A percentile compares a stretch with the other conserved stretches of the same genome.
Conservation (phyloP, 2,329 filamentous ascomycete genomes). For the Pseudocercospora crystallina region DNA sequence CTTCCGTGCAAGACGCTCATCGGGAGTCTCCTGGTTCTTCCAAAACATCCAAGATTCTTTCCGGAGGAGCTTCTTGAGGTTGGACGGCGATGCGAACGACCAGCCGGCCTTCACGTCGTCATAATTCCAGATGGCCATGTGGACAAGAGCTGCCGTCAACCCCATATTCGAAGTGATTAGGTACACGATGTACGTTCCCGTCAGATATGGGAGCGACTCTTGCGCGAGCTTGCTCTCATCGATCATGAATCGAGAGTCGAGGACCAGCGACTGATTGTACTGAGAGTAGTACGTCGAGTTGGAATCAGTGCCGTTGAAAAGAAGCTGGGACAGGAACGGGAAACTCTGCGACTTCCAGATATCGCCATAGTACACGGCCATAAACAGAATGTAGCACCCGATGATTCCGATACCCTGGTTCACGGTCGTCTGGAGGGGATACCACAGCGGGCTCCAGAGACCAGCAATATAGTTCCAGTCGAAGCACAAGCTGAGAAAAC, state of each 20-base stretch:
- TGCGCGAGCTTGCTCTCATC: conserved; percentile 36
- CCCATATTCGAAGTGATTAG: conserved; percentile 49
- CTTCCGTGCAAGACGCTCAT: conserved; percentile 24
- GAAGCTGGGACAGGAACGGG: conserved; percentile 45
- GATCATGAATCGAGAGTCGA: conserved; percentile 43
- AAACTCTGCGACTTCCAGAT: conserved; percentile 43
- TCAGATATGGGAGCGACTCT: conserved; percentile 45
- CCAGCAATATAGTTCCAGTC: conserved; percentile 49
- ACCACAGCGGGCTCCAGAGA: conserved; percentile 8
- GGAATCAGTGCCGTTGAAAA: conserved; percentile 40
- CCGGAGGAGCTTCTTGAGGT: conserved; percentile 23
- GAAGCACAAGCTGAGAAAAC: conserved; percentile 43
- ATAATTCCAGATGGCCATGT: conserved; percentile 38
- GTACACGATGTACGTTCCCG: conserved; percentile 39
- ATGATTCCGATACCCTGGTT: conserved; percentile 11
- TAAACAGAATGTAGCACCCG: conserved; percentile 24
- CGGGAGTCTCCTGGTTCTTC: conserved; percentile 24
- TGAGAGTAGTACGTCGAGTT: conserved; percentile 38
- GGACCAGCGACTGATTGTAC: conserved; percentile 47
- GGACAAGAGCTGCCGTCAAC: conserved; percentile 48
- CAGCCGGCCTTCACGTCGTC: conserved; percentile 42
- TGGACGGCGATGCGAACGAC: conserved; percentile 27
- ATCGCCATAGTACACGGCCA: conserved; percentile 44
- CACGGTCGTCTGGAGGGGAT: conserved; percentile 5
- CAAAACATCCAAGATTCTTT: conserved; percentile 30